Base-by-base conservation (phyloP, 169 alveolate species). In the Plasmodium berghei region DNA sequence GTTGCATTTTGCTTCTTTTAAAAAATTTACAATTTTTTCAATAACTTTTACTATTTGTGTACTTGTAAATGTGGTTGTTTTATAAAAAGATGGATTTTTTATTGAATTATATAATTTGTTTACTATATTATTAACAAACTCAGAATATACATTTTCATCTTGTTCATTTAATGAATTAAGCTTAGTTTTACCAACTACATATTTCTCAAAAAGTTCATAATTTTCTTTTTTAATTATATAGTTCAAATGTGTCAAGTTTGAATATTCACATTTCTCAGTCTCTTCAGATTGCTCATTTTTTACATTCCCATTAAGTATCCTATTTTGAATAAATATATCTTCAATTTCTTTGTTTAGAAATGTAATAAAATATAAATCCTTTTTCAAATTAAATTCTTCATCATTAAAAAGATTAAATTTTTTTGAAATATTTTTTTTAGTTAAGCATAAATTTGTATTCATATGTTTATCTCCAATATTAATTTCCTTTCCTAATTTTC, bases 1-100 rank as follows among this genome's bases (percentile, higher is more conserved):
- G 24, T 58, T 77, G 5, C 89, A 77, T 8, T 40, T 64, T 42
- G 89, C 89, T 52, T 42, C 64, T 9, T 16, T 77, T 22, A 77
- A 62, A 64, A 77, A 77, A 6, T 8, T n/a, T 49, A 77, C 9
- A 1, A 77, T 56, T 24, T 52, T 62, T 28, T 77, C 52, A n/a
- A 77, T 77, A 1, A 77, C 40, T 24, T 18, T 77, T 10, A 46
- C 66, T 26, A 69, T 40, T 45, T 77, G 63, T 52, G 9, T 14
- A 22, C 74, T 67, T 2, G 34, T 20, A 26, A 48, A 63, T 18
- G 34, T 64, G 1, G 80, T 28, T 2, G 3, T 49, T 0, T 26
- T 56, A 49, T 63, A 49, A 49, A 75, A 62, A 0, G 34, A 10
- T 22, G 89, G 89, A 8, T 63, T 75, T 14, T 69, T 77, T 9